A percentile compares a stretch with the other conserved stretches of the same genome.
Evolutionary conservation across 2,329 filamentous ascomycete genomes (phyloP).

Genomic region (Dendryphion nanum): DNA sequence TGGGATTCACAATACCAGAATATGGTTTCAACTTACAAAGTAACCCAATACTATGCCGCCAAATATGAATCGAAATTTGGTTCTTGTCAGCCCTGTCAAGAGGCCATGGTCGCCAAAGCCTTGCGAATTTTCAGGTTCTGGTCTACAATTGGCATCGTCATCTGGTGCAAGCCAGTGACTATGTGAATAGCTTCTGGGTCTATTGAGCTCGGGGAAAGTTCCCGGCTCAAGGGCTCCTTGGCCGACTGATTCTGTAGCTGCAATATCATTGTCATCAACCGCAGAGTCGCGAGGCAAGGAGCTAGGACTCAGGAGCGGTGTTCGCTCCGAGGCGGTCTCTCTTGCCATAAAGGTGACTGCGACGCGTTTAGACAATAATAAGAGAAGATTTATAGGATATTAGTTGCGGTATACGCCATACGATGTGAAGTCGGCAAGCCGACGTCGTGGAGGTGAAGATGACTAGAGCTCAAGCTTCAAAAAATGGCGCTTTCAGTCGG

Average conservation of each 20-base stretch:
- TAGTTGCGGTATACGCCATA: too few relatives aligned
- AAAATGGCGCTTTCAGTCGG: too few relatives aligned
- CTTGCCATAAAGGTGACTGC: too few relatives aligned
- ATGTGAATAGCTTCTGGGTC: constrained; percentile 21
- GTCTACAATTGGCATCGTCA: constrained; percentile 14
- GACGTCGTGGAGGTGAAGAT: too few relatives aligned
- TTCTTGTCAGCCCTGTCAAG: constrained; percentile 31
- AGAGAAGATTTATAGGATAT: too few relatives aligned
- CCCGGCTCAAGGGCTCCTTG: constrained; percentile 22
- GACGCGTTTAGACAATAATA: too few relatives aligned
- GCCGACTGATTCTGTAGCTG: constrained; percentile 20
- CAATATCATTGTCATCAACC: constrained; percentile 20
- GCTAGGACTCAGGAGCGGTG: constrained; percentile 27
- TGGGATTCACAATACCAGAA: neutral
- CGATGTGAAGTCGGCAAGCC: too few relatives aligned
- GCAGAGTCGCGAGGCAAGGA: constrained; percentile 8
- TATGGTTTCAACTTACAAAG: constrained; percentile 35
- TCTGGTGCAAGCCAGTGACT: constrained; percentile 24
- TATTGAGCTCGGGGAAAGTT: constrained; percentile 20
- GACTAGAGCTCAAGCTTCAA: too few relatives aligned
- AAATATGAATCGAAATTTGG: constrained; percentile 38
- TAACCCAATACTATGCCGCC: constrained; percentile 37
- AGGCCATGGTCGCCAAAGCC: constrained; percentile 31
- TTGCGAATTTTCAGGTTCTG: constrained; percentile 19
- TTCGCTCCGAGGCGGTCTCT: constrained; percentile 34